Evolutionary conservation across 2,329 filamentous ascomycete species (phyloP).

Genomic region (Rhinocladiella similis): DNA sequence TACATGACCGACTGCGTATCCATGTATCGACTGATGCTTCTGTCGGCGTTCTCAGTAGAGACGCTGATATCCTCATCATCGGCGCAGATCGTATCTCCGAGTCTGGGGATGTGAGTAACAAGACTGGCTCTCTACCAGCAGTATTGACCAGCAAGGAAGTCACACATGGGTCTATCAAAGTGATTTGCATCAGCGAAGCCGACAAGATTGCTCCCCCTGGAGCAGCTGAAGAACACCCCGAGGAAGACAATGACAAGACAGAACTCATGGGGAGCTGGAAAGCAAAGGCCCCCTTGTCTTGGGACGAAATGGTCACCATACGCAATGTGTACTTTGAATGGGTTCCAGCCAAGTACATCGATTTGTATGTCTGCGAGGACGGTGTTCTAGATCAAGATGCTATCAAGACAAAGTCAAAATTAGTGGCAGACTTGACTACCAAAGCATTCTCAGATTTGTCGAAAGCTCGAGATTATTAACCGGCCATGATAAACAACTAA

Average conservation of each 20-base stretch:
- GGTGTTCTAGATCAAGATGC: constrained; percentile 39
- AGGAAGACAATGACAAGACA: constrained; percentile 53
- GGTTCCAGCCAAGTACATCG: constrained; percentile 53
- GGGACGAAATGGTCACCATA: constrained; percentile 34
- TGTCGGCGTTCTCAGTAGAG: constrained; percentile 35
- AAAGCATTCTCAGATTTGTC: constrained; percentile 15
- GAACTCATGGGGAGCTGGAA: constrained; percentile 45
- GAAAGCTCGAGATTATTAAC: not conserved
- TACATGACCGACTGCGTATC: constrained; percentile 61
- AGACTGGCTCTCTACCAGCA: constrained; percentile 63
- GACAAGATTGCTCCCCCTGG: constrained; percentile 61
- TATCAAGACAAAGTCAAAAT: constrained; percentile 26
- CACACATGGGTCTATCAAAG: constrained; percentile 36
- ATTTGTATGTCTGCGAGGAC: constrained; percentile 57
- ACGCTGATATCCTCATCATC: constrained; percentile 49
- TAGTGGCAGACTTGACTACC: constrained; percentile 6
- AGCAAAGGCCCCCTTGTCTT: not conserved
- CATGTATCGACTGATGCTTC: constrained; percentile 19
- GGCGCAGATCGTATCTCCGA: constrained; percentile 64
- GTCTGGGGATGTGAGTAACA: constrained; percentile 64
- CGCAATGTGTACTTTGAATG: constrained; percentile 62
- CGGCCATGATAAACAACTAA: not conserved
- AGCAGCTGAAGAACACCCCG: constrained; percentile 44
- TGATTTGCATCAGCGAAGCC: constrained; percentile 59
- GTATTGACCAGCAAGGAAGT: constrained; percentile 56